Conservation (phyloP, 306 rosid species). For the Quercus berberidifolia region DNA sequence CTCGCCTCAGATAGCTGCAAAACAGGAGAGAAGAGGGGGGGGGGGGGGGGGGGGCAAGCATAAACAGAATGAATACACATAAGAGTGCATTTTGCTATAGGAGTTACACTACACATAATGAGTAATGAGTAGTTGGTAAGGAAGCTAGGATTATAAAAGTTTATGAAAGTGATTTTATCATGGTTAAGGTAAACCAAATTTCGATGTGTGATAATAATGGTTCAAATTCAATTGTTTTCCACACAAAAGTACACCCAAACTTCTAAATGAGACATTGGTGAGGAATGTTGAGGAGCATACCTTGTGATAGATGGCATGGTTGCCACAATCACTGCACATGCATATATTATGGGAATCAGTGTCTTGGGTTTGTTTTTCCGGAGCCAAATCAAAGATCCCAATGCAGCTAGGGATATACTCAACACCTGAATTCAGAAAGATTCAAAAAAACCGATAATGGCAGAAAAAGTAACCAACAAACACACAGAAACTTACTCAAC, state of each 20-base stretch:
- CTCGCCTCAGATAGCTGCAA: constrained; percentile 88
- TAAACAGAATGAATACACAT: not conserved
- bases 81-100: not conserved
- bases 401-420: constrained; percentile 92
- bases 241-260: constrained; percentile 3
- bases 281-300: constrained; percentile 37
- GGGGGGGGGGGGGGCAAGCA: too few species aligned
- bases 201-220: not conserved
- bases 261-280: not conserved
- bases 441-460: not conserved
- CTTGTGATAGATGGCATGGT: constrained; percentile 99
- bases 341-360: constrained; percentile 82
- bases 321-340: constrained; percentile 73
- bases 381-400: constrained; percentile 98
- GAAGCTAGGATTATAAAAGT: not conserved
- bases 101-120: not conserved
- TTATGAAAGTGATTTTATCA: not conserved
- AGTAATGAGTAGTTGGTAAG: not conserved
- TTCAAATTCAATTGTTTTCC: not conserved
- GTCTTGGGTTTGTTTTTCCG: constrained; percentile 93
- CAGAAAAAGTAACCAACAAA: not conserved
- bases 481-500: not conserved
- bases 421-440: constrained; percentile 56
- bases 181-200: not conserved
- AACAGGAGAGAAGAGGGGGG: not conserved